Percentiles rank a stretch among this genome's conserved stretches.
phyloP scores from a whole-genome alignment of 2,329 filamentous ascomycete genomes.

The Ophiostoma quercus region DNA sequence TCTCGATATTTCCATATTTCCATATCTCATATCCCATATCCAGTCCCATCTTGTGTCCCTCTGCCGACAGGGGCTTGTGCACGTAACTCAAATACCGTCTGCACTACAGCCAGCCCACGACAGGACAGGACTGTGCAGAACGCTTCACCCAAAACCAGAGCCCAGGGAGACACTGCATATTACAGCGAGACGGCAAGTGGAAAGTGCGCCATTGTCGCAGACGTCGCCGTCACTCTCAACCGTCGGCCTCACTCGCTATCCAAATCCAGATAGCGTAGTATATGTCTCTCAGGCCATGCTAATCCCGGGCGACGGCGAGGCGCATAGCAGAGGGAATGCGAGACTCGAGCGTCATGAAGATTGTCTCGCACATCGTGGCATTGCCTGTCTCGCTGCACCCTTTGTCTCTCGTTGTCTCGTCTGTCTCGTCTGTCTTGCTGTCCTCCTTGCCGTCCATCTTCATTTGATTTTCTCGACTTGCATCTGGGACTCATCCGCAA shows the following conservation, averaged over 20 bases:
- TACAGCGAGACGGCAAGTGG: neutral
- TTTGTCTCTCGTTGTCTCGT: neutral
- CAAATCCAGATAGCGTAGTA: neutral
- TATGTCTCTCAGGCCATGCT: neutral
- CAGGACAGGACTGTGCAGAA: neutral
- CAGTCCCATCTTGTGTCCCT: neutral
- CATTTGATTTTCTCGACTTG: neutral
- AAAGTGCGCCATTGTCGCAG: slow-evolving; percentile 3
- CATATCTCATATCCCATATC: neutral
- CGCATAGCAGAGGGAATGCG: neutral
- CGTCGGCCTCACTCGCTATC: neutral
- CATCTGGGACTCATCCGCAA: neutral
- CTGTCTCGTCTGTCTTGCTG: neutral
- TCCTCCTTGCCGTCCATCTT: slow-evolving; percentile 1
- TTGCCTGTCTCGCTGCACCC: neutral
- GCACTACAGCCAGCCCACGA: neutral
- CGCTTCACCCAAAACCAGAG: neutral
- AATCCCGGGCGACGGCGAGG: slow-evolving; percentile 1
- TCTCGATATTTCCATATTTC: neutral
- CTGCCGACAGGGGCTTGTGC: slow-evolving; percentile 9
- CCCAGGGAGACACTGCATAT: neutral
- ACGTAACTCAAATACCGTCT: neutral
- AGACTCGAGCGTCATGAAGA: neutral
- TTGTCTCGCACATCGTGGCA: neutral
- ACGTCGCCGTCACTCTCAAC: neutral